Evolutionary conservation across 768 basidiomycete genomes (phyloP).

Genomic region (Leucogyrophana mollusca): DNA sequence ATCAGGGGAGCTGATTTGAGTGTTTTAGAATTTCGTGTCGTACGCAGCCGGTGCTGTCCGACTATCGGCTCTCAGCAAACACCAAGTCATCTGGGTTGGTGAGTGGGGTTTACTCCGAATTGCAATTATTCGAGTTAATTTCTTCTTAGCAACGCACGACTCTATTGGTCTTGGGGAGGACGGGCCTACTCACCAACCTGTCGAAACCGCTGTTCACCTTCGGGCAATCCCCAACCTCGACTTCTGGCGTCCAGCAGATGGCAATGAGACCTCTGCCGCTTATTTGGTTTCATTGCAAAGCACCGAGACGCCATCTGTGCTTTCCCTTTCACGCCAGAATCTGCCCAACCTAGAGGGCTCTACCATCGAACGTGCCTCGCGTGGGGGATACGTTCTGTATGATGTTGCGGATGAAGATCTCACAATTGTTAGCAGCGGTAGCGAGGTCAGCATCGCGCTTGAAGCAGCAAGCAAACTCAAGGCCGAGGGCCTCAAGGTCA

Average conservation of each 20-base stretch:
- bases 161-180: slow-evolving; percentile 93
- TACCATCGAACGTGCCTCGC: slow-evolving; percentile 76
- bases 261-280: slow-evolving; percentile 95
- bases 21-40: slow-evolving; percentile 80
- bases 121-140: not conserved
- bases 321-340: slow-evolving; percentile 86
- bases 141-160: slow-evolving; percentile 79
- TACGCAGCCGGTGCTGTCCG: slow-evolving; percentile 93
- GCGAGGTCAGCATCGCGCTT: slow-evolving; percentile 84
- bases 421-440: slow-evolving; percentile 87
- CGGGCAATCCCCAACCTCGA: slow-evolving; percentile 90
- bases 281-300: slow-evolving; percentile 80
- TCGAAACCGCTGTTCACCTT: slow-evolving; percentile 85
- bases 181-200: slow-evolving; percentile 94
- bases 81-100: slow-evolving; percentile 94
- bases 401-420: slow-evolving; percentile 80
- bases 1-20: too few relatives aligned
- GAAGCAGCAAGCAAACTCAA: slow-evolving; percentile 83
- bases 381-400: slow-evolving; percentile 88
- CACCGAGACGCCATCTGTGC: slow-evolving; percentile 75
- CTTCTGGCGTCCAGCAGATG: slow-evolving; percentile 93
- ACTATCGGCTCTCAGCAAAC: slow-evolving; percentile 83
- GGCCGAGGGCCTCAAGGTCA: slow-evolving; percentile 73
- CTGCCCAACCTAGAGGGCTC: slow-evolving; percentile 90
- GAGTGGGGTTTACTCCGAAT: slow-evolving; percentile 34